Percentiles rank a stretch among this genome's conserved stretches.
These are phyloP conservation scores for Hemisphaericaspora nanyangensis DNA, from an alignment of 805 yeast genomes.

Conservation along the genomic window DNA sequence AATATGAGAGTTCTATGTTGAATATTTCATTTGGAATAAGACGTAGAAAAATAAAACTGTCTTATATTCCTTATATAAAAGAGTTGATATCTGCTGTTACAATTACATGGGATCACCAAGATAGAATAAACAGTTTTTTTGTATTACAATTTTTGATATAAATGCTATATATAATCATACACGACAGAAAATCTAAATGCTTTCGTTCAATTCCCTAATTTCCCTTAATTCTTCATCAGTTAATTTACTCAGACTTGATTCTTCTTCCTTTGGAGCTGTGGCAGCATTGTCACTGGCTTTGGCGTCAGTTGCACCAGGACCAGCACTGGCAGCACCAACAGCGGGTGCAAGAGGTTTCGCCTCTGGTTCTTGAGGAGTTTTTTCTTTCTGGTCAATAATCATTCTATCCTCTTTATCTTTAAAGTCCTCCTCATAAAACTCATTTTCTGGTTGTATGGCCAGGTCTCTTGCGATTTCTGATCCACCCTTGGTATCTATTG, in stretches of 20 bases:
- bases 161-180: too few species aligned
- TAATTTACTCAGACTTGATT: slow-evolving; percentile 12
- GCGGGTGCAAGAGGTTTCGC: background rate
- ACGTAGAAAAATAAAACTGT: too few species aligned
- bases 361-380: slow-evolving; percentile 2
- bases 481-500: slow-evolving; percentile 89
- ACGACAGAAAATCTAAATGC: too few species aligned
- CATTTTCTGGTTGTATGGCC: slow-evolving; percentile 65
- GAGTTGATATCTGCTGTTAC: too few species aligned
- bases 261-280: background rate
- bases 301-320: background rate
- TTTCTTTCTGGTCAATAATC: slow-evolving; percentile 16
- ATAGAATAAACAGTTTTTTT: too few species aligned
- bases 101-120: too few species aligned
- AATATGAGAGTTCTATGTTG: too few species aligned
- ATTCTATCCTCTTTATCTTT: slow-evolving; percentile 34
- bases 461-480: slow-evolving; percentile 81
- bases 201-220: slow-evolving; percentile 31
- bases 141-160: too few species aligned
- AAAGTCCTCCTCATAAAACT: slow-evolving; percentile 68
- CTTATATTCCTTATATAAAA: too few species aligned
- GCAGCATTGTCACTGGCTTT: background rate
- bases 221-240: slow-evolving; percentile 38
- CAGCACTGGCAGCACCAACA: background rate
- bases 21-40: too few species aligned